Conservation (phyloP, 2,329 filamentous ascomycete species). For the Teratosphaeria nubilosa region DNA sequence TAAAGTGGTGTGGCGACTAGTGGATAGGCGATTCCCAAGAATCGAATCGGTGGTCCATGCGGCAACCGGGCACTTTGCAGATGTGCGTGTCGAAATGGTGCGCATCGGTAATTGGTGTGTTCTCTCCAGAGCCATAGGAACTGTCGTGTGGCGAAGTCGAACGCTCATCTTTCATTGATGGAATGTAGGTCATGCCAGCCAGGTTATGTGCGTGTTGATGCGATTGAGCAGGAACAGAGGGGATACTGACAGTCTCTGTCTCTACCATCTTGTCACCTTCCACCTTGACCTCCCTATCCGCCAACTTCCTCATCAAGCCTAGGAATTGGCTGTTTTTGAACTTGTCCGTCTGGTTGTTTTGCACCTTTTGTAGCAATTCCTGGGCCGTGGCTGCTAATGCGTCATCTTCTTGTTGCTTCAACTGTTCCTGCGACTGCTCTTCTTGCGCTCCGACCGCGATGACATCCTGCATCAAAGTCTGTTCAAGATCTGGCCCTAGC, state of each 20-base stretch:
- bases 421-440: conserved; percentile 2
- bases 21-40: conserved; percentile 24
- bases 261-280: conserved; percentile 60
- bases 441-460: not conserved
- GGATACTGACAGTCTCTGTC: conserved; percentile 25
- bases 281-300: conserved; percentile 61
- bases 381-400: conserved; percentile 64
- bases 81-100: conserved; percentile 10
- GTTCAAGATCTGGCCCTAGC: not conserved
- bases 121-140: conserved; percentile 9
- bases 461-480: not conserved
- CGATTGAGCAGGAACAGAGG: conserved; percentile 5
- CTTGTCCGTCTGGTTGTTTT: conserved; percentile 59
- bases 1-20: conserved; percentile 6
- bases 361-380: conserved; percentile 58
- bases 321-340: conserved; percentile 72
- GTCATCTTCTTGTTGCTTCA: conserved; percentile 41
- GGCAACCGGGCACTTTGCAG: conserved; percentile 5
- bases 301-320: conserved; percentile 63
- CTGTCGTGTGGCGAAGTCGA: conserved; percentile 9
- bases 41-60: conserved; percentile 21
- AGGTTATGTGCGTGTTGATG: conserved; percentile 3
- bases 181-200: not conserved
- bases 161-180: not conserved
- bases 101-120: conserved; percentile 7